phyloP scores from a whole-genome alignment of 805 yeast genomes.

The Clavispora santaluciae region DNA sequence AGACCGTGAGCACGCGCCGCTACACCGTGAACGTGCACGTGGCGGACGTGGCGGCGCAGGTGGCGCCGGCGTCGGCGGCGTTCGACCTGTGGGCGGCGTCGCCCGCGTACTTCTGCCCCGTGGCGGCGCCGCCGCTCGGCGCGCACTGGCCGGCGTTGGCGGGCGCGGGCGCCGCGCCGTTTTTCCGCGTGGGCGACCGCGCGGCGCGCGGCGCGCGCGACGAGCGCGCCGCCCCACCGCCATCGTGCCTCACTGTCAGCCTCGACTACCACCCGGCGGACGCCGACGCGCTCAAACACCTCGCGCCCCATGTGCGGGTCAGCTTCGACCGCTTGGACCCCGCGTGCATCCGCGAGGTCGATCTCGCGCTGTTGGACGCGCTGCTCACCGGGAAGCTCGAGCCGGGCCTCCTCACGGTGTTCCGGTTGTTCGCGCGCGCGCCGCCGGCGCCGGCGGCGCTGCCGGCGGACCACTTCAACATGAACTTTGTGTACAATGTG shows the following conservation, averaged over 20 bases:
- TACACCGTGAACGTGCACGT: constrained; percentile 35
- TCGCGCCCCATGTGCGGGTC: constrained; percentile 19
- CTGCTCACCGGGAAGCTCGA: constrained; percentile 23
- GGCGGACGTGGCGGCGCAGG: constrained; percentile 35
- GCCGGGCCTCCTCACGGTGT: constrained; percentile 16
- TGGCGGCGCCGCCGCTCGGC: not conserved
- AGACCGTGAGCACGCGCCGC: constrained; percentile 31
- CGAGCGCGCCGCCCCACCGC: not conserved
- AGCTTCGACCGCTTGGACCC: constrained; percentile 25
- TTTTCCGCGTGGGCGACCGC: constrained; percentile 1
- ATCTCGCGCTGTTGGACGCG: constrained; percentile 21
- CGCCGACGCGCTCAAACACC: constrained; percentile 26
- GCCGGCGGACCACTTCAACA: constrained; percentile 25
- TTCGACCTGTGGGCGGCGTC: constrained; percentile 10
- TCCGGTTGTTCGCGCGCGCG: constrained; percentile 22
- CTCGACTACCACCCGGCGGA: constrained; percentile 31
- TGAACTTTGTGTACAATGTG: constrained; percentile 28
- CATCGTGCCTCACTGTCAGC: constrained; percentile 33
- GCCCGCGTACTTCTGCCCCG: constrained; percentile 3
- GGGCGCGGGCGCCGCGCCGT: not conserved
- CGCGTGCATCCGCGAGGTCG: constrained; percentile 20
- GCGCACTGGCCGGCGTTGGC: not conserved
- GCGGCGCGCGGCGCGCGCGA: not conserved
- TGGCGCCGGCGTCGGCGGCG: constrained; percentile 22
- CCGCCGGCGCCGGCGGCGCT: constrained; percentile 14